Evolutionary conservation across 305 asterid genomes (phyloP).

Genomic region (Solanum hybrid): DNA sequence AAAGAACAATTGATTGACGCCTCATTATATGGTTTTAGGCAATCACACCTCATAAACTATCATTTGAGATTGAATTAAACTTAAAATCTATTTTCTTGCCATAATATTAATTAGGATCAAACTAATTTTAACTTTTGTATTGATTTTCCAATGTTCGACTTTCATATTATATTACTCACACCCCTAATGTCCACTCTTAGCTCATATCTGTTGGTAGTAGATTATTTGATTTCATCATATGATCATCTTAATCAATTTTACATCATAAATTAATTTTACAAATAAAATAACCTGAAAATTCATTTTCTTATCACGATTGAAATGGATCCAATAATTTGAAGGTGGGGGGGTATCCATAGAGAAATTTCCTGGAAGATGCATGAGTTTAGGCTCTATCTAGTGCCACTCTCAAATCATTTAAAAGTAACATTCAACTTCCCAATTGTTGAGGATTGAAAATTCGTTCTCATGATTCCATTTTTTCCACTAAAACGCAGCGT

Average conservation of each 20-base stretch:
- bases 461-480: not conserved
- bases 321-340: not conserved
- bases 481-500: not conserved
- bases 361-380: not conserved
- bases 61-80: not conserved
- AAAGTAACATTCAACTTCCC: not conserved
- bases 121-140: not conserved
- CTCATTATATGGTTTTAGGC: not conserved
- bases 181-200: not conserved
- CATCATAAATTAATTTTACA: not conserved
- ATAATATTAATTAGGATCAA: not conserved
- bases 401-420: not conserved
- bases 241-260: not conserved
- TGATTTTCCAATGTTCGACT: not conserved
- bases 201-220: too few relatives aligned
- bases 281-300: not conserved
- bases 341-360: not conserved
- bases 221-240: not conserved
- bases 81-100: not conserved
- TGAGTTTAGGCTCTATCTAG: not conserved
- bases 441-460: not conserved
- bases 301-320: not conserved
- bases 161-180: not conserved
- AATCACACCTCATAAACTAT: not conserved
- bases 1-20: not conserved